Conservation (phyloP, 192 early-diverging fungal species). For the Backusella australiensis region DNA sequence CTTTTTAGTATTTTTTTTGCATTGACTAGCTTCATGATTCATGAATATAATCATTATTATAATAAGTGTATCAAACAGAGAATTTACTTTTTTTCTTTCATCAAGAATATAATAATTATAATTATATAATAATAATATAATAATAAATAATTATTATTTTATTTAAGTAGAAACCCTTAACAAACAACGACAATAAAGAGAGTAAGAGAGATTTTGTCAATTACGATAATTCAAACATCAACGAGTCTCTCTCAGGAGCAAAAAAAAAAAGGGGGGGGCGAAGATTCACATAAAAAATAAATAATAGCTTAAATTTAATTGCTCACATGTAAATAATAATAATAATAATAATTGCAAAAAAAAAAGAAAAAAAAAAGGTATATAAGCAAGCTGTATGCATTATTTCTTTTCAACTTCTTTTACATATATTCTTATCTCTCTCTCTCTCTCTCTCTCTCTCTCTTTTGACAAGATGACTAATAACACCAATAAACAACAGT, state of each 20-base stretch:
- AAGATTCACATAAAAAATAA: neutral
- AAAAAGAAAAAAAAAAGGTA: neutral
- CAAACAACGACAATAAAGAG: neutral
- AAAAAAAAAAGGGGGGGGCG: neutral
- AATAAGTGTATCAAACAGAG: too few species aligned
- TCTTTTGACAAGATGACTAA: neutral
- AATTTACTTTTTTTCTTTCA: neutral
- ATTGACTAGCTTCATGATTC: neutral
- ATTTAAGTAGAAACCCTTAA: slow-evolving; percentile 1
- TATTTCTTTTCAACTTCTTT: neutral
- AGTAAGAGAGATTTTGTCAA: neutral
- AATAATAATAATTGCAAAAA: neutral
- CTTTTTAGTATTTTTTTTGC: neutral
- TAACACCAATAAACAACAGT: neutral
- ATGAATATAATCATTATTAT: too few species aligned
- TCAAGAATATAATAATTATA: neutral
- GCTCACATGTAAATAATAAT: neutral
- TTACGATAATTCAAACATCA: slow-evolving; percentile 3
- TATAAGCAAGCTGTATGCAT: neutral
- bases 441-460: neutral
- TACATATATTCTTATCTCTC: neutral
- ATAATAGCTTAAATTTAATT: slow-evolving; percentile 6
- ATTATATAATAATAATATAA: neutral
- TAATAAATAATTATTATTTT: neutral
- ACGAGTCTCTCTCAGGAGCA: neutral